phyloP scores from a whole-genome alignment of 2,329 filamentous ascomycete species.

The Claviceps maximensis region DNA sequence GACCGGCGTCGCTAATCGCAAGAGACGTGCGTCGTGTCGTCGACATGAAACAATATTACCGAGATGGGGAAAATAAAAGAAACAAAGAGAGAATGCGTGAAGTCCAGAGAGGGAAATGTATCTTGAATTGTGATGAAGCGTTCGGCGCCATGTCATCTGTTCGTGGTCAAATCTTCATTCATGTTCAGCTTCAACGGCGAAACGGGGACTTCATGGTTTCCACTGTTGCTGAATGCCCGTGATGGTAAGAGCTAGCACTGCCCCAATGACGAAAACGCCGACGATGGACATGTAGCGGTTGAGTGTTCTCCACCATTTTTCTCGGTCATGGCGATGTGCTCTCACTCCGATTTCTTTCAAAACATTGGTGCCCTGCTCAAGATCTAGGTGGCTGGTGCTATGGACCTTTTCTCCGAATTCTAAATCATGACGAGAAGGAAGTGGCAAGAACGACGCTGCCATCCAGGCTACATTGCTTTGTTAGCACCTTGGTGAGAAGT shows the following conservation, averaged over 20 bases:
- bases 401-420: constrained; percentile 37
- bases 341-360: constrained; percentile 27
- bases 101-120: not conserved
- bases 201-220: constrained; percentile 14
- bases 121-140: not conserved
- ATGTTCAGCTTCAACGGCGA: not conserved
- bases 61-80: too few relatives aligned
- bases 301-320: constrained; percentile 46
- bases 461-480: constrained; percentile 53
- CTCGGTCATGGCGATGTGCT: constrained; percentile 34
- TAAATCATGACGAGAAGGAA: constrained; percentile 45
- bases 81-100: not conserved
- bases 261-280: constrained; percentile 39
- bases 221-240: constrained; percentile 41
- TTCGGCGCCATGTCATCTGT: not conserved
- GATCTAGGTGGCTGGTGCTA: constrained; percentile 26
- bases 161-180: not conserved
- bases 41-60: not conserved
- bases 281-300: constrained; percentile 46
- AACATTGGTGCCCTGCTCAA: constrained; percentile 22
- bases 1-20: not conserved
- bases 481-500: constrained; percentile 5
- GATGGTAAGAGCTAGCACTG: constrained; percentile 36
- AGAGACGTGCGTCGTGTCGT: not conserved
- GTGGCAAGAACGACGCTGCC: constrained; percentile 58